Conservation (phyloP, 768 basidiomycete species). For the Lactarius akahatsu region DNA sequence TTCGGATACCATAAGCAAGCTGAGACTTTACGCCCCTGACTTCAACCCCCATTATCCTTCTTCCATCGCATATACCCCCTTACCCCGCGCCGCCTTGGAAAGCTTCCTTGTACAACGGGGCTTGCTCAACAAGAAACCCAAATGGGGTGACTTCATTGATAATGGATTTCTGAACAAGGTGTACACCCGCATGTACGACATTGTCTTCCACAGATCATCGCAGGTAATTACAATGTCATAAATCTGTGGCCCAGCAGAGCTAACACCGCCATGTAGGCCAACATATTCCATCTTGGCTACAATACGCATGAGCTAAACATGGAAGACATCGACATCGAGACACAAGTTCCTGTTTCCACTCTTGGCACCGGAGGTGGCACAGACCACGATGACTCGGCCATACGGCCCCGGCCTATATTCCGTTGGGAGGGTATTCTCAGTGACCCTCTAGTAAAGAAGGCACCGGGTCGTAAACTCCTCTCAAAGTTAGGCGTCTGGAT, state of each 20-base stretch:
- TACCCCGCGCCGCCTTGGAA: conserved; percentile 64
- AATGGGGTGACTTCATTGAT: conserved; percentile 53
- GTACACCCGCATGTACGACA: conserved; percentile 69
- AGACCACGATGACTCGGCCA: conserved; percentile 61
- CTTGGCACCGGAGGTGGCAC: conserved; percentile 70
- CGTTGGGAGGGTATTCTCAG: conserved; percentile 69
- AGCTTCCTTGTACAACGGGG: conserved; percentile 62
- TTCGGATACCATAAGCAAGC: conserved; percentile 50
- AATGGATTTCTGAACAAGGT: conserved; percentile 69
- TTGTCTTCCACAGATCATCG: conserved; percentile 53
- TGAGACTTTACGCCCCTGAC: conserved; percentile 51
- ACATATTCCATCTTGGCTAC: conserved; percentile 63
- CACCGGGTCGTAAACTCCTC: conserved; percentile 22
- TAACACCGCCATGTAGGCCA: conserved; percentile 43
- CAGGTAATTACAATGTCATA: conserved; percentile 41
- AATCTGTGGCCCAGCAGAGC: background rate
- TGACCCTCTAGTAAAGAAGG: conserved; percentile 45
- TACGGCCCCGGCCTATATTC: conserved; percentile 60
- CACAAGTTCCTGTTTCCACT: conserved; percentile 50
- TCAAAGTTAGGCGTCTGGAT: conserved; percentile 67
- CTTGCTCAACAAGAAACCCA: conserved; percentile 47
- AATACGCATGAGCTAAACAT: conserved; percentile 53
- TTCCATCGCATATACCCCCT: conserved; percentile 70
- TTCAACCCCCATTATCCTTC: conserved; percentile 72
- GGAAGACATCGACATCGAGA: conserved; percentile 59